These are phyloP conservation scores for Lizonia empirigonia DNA, from an alignment of 2,329 filamentous ascomycete species.

Conservation along the genomic window DNA sequence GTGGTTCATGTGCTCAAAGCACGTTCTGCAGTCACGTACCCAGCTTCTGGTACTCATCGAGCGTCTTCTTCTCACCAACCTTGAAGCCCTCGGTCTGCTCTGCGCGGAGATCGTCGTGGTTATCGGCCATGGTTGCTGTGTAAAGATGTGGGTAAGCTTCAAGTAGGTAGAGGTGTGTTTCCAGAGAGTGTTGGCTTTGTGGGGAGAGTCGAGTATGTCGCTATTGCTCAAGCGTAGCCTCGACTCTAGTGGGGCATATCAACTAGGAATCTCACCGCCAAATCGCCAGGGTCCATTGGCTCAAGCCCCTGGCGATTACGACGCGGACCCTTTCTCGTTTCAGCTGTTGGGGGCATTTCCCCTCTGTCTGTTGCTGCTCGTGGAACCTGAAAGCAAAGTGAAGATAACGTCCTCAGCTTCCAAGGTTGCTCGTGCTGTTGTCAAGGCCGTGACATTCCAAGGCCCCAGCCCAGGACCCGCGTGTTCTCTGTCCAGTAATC, in stretches of 20 bases:
- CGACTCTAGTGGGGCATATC: slow-evolving; percentile 29
- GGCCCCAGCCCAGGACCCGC: not conserved
- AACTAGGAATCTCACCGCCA: slow-evolving; percentile 38
- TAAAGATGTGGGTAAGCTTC: slow-evolving; percentile 6
- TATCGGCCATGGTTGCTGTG: slow-evolving; percentile 39
- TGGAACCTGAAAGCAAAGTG: not conserved
- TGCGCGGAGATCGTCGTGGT: slow-evolving; percentile 80
- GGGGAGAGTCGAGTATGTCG: slow-evolving; percentile 12
- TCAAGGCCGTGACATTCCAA: not conserved
- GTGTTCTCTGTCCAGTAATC: not conserved
- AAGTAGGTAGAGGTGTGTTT: slow-evolving; percentile 12
- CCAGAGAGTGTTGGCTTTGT: slow-evolving; percentile 16
- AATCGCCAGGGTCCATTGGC: slow-evolving; percentile 8
- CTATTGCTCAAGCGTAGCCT: slow-evolving; percentile 22
- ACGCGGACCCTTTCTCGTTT: slow-evolving; percentile 8
- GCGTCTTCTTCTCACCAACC: slow-evolving; percentile 97
- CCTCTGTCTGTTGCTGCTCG: not conserved
- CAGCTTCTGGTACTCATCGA: slow-evolving; percentile 92
- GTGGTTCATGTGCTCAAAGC: not conserved
- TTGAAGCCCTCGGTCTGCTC: slow-evolving; percentile 96
- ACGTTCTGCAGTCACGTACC: slow-evolving; percentile 63
- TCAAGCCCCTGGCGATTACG: slow-evolving; percentile 9
- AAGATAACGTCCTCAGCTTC: not conserved
- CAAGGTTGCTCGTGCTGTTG: not conserved
- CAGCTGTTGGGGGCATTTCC: not conserved